Evolutionary conservation across 2,329 filamentous ascomycete species (phyloP).

Genomic region (Trichophyton schoenleinii): DNA sequence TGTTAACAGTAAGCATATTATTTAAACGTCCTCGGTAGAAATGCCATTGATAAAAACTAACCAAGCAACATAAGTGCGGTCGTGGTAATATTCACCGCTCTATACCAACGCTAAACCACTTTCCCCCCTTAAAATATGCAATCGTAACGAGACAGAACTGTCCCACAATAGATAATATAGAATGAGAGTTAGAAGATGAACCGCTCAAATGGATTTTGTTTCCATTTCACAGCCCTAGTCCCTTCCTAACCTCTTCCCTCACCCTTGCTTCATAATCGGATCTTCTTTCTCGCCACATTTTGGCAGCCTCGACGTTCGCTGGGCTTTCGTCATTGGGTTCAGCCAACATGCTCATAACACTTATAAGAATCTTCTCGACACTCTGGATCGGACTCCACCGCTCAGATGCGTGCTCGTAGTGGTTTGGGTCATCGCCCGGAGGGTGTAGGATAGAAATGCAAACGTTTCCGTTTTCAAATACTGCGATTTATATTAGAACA

Average conservation of each 20-base stretch:
- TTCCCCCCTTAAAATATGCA: background rate
- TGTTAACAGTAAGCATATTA: background rate
- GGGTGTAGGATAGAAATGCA: slow-evolving; percentile 97
- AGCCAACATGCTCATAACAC: slow-evolving; percentile 82
- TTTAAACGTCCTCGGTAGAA: background rate
- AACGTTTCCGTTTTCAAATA: slow-evolving; percentile 74
- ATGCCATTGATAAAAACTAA: background rate
- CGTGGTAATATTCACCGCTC: background rate
- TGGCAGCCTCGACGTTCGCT: slow-evolving; percentile 86
- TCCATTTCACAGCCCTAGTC: slow-evolving; percentile 55
- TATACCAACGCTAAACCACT: background rate
- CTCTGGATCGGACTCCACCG: slow-evolving; percentile 92
- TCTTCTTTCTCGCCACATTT: slow-evolving; percentile 68
- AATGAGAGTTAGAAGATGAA: background rate
- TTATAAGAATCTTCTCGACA: slow-evolving; percentile 84
- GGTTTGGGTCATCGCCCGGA: slow-evolving; percentile 84
- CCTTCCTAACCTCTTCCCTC: slow-evolving; percentile 64
- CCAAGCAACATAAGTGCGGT: background rate
- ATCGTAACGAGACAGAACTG: background rate
- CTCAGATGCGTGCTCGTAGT: slow-evolving; percentile 82
- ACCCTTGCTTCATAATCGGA: slow-evolving; percentile 78
- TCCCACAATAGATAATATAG: background rate
- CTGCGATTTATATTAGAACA: slow-evolving; percentile 23
- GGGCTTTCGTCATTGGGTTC: slow-evolving; percentile 92
- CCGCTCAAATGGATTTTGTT: background rate